Percentiles rank a stretch among this genome's conserved stretches.
Evolutionary conservation across 352 stramenopile genomes (phyloP).

Genomic region (Globisporangium recalcitrans): DNA sequence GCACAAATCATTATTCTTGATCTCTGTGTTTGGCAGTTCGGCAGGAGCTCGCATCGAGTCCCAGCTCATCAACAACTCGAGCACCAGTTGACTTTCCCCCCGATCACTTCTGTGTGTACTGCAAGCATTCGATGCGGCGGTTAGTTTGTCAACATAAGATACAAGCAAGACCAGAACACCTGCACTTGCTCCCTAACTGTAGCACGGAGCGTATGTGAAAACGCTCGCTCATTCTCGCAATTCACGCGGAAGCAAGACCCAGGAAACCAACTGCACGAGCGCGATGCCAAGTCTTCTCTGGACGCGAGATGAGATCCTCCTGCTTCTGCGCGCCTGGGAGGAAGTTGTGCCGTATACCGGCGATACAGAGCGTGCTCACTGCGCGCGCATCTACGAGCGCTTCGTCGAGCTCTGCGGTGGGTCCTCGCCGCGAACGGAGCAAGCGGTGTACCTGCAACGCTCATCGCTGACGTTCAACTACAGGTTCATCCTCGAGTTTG

Average conservation of each 20-base stretch:
- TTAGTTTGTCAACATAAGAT: not conserved
- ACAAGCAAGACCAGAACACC: too few species aligned
- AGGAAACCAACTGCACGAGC: not conserved
- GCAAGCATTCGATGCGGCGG: not conserved
- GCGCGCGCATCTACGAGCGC: not conserved
- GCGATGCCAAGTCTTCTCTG: slow-evolving; percentile 2
- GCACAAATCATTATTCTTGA: too few species aligned
- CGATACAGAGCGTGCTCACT: slow-evolving; percentile 2
- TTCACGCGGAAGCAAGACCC: not conserved
- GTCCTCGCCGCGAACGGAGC: slow-evolving; percentile 1
- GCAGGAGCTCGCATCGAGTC: not conserved
- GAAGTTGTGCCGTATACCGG: not conserved
- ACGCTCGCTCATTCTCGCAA: not conserved
- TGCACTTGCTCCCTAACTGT: too few species aligned
- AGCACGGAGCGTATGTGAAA: not conserved
- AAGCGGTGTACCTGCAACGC: not conserved
- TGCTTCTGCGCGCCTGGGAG: slow-evolving; percentile 5
- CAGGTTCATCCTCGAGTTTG: not conserved
- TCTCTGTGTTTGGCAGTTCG: not conserved
- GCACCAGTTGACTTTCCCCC: not conserved
- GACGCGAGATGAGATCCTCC: not conserved
- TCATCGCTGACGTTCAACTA: slow-evolving; percentile 1
- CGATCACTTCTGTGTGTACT: not conserved
- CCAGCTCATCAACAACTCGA: not conserved
- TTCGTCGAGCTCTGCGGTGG: slow-evolving; percentile 6